Conservation (phyloP, 495 filamentous ascomycete species). For the Pseudotulostoma volvatum region DNA sequence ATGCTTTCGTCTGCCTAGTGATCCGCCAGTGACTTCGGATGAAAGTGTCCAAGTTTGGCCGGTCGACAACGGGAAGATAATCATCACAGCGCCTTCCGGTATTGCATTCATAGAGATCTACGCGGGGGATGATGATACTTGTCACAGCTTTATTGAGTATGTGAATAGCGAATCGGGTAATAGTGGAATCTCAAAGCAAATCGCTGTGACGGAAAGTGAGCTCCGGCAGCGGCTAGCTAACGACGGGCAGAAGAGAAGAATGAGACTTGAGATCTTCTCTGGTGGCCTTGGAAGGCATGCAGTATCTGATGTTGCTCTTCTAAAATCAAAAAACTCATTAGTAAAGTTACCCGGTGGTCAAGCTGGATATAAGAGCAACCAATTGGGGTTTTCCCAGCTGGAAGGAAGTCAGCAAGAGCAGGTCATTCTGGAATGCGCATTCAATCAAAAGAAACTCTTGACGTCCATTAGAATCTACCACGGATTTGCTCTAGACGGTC, state of each 20-base stretch:
- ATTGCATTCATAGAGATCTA: constrained; percentile 71
- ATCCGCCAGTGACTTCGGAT: constrained; percentile 46
- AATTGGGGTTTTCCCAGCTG: constrained; percentile 57
- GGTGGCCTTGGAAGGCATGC: constrained; percentile 52
- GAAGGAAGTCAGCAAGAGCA: constrained; percentile 57
- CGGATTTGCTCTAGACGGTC: constrained; percentile 60
- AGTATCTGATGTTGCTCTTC: constrained; percentile 51
- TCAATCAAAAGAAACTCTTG: constrained; percentile 56
- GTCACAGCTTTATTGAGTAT: constrained; percentile 67
- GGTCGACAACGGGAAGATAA: constrained; percentile 61
- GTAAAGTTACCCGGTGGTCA: constrained; percentile 63
- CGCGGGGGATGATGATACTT: constrained; percentile 55
- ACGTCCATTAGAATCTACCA: constrained; percentile 63
- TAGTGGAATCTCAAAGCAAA: constrained; percentile 47
- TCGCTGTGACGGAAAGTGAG: constrained; percentile 58
- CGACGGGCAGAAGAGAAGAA: constrained; percentile 47
- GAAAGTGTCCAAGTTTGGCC: constrained; percentile 79
- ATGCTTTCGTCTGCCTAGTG: constrained; percentile 71
- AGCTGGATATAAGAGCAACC: constrained; percentile 56
- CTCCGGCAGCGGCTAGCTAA: constrained; percentile 54
- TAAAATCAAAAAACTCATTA: constrained; percentile 52
- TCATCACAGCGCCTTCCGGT: constrained; percentile 67
- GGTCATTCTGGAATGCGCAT: constrained; percentile 53
- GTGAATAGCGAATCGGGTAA: constrained; percentile 39
- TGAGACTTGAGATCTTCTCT: constrained; percentile 61